Evolutionary conservation across 2,329 filamentous ascomycete species (phyloP), one percentile per base, ranked within the genome.

Genomic region (Chaetomiaceae sp.): DNA sequence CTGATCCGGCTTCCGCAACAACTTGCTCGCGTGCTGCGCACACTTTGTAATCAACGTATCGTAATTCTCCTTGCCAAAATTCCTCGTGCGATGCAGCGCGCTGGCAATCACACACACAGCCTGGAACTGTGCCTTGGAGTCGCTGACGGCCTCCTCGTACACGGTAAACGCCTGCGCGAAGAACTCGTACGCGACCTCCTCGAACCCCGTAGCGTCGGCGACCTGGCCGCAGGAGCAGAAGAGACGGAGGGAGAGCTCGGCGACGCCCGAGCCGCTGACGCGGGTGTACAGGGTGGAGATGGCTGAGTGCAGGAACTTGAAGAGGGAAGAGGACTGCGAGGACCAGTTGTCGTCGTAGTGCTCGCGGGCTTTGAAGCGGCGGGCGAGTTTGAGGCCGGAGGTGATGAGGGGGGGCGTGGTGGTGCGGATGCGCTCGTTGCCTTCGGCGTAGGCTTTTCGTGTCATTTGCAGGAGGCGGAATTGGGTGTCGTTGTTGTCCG

Each of bases 41-140:
- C 91, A 95, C 72, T 99, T 99, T 9, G 94, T 99, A 67, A 99
- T 99, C 31, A 99, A 78, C 0, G 94, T 99, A 69, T 99, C 95
- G 71, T 97, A 99, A 67, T 97, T 99, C 72, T 99, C 94, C 69
- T 92, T 91, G 58, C 89, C 86, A 69, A 99, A 99, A 65, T 92
- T 86, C 54, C 92, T 81, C 12, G 90, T 92, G 59, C 90, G 87
- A 67, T 96, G 91, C 53, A 99, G 76, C 5, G 89, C 90, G 53
- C 88, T 89, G 2, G 92, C 90, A 65, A 99, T 91, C 36, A 96
- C 87, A 63, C 91, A 96, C 0, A 99, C 94, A 1, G 94, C 92
- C 73, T 99, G 94, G 76, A 97, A 99, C 69, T 99, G 94, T 14
- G 91, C 92, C 69, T 95, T 87, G 15, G 91, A 96, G 69, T 99